phyloP scores from a whole-genome alignment of 2,329 filamentous ascomycete species.

The Paracoccidioides brasiliensis region DNA sequence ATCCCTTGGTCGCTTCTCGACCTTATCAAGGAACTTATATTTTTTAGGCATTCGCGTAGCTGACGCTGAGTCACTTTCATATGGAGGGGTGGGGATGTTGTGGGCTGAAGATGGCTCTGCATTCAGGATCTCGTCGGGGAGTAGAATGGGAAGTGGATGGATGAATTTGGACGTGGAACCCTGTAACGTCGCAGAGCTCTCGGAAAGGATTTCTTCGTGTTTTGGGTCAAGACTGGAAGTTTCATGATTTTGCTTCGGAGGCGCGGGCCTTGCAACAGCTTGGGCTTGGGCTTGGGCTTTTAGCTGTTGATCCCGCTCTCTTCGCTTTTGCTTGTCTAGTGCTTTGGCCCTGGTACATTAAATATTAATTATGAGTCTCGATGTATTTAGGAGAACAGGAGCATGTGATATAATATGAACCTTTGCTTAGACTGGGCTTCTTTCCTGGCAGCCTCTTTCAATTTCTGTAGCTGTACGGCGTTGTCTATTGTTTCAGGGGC shows the following conservation, averaged over 20 bases:
- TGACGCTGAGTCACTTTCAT: conserved; percentile 16
- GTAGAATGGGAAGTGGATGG: conserved; percentile 34
- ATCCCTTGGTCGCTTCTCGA: conserved; percentile 38
- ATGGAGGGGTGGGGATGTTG: conserved; percentile 30
- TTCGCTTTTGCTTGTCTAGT: conserved; percentile 27
- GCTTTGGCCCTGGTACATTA: conserved; percentile 14
- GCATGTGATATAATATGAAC: conserved; percentile 14
- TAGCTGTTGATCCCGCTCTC: conserved; percentile 27
- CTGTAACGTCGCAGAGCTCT: conserved; percentile 30
- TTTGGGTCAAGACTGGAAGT: conserved; percentile 6
- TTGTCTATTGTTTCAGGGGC: conserved; percentile 32
- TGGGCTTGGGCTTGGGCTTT: conserved; percentile 27
- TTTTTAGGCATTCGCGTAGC: conserved; percentile 24
- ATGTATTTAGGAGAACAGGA: background rate
- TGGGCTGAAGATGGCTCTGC: conserved; percentile 32
- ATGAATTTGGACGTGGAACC: conserved; percentile 22
- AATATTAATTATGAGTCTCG: background rate
- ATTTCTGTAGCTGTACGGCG: conserved; percentile 24
- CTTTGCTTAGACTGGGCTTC: conserved; percentile 25
- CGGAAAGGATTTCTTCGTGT: conserved; percentile 26
- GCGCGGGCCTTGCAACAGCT: conserved; percentile 12
- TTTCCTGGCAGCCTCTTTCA: conserved; percentile 28
- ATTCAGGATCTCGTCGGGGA: conserved; percentile 40
- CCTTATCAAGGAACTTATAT: conserved; percentile 37
- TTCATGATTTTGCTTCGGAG: background rate